Conservation (phyloP, 2,329 filamentous ascomycete species). For the Clarireedia paspali region DNA sequence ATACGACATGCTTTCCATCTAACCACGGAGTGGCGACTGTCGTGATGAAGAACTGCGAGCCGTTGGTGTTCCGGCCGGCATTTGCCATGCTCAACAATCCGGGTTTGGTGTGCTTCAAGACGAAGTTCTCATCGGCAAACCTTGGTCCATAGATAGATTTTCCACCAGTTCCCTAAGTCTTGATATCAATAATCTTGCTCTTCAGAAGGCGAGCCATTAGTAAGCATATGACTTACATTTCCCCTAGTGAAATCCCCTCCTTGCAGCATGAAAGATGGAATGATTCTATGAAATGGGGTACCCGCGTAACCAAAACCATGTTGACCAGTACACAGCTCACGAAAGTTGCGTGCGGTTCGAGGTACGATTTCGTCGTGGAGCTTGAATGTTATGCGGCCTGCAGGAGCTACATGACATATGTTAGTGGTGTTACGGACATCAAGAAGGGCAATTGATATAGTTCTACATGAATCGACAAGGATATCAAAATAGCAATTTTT, state of each 20-base stretch:
- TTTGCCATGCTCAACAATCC: constrained; percentile 93
- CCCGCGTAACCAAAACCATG: constrained; percentile 77
- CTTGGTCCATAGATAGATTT: constrained; percentile 93
- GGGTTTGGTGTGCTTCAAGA: constrained; percentile 61
- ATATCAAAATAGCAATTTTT: constrained; percentile 7
- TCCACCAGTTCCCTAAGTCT: constrained; percentile 65
- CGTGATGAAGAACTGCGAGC: constrained; percentile 97
- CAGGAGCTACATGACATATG: not conserved
- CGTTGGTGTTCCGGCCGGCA: constrained; percentile 94
- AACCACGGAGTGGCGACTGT: constrained; percentile 89
- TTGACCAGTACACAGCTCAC: constrained; percentile 76
- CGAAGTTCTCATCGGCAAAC: constrained; percentile 91
- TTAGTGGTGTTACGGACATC: no score
- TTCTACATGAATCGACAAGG: not conserved
- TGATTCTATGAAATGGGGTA: constrained; percentile 87
- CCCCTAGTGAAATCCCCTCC: constrained; percentile 90
- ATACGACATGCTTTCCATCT: constrained; percentile 92
- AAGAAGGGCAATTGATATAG: not conserved
- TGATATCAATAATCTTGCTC: constrained; percentile 2
- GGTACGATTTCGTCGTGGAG: constrained; percentile 74
- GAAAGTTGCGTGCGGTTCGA: constrained; percentile 96
- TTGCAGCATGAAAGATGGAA: constrained; percentile 91
- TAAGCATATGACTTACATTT: constrained; percentile 56
- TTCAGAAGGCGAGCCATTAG: no score
- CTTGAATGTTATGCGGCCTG: constrained; percentile 80